Evolutionary conservation across 345 rosid species (phyloP).

Genomic region (Camelina sativa): DNA sequence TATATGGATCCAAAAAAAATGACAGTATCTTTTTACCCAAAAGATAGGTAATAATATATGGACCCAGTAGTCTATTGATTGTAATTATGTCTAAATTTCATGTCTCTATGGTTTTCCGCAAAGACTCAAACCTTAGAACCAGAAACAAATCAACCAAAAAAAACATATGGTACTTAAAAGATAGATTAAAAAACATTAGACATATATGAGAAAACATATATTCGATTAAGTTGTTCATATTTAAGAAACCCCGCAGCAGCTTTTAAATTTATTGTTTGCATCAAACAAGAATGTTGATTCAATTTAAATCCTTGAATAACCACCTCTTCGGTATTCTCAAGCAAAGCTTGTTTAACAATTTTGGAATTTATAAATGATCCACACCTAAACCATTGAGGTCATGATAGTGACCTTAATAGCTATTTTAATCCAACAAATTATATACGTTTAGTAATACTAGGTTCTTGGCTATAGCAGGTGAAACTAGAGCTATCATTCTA

Average conservation of each 20-base stretch:
- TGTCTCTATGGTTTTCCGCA: no score
- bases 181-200: no score
- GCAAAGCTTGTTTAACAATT: background rate
- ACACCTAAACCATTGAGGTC: constrained; percentile 9
- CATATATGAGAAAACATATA: no score
- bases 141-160: no score
- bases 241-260: background rate
- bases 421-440: constrained; percentile 2
- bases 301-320: background rate
- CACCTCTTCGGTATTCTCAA: background rate
- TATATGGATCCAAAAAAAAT: background rate
- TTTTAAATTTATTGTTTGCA: background rate
- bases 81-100: no score
- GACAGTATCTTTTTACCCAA: background rate
- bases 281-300: constrained; percentile 3
- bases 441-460: constrained; percentile 19
- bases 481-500: constrained; percentile 21
- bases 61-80: no score
- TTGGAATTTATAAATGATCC: background rate
- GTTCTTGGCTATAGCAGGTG: constrained; percentile 5
- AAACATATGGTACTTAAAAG: no score
- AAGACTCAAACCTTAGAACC: no score
- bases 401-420: constrained; percentile 18
- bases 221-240: background rate
- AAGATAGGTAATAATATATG: no score